These are phyloP conservation scores for Coemansia umbellata DNA, from an alignment of 192 early-diverging fungal genomes.

Conservation along the genomic window DNA sequence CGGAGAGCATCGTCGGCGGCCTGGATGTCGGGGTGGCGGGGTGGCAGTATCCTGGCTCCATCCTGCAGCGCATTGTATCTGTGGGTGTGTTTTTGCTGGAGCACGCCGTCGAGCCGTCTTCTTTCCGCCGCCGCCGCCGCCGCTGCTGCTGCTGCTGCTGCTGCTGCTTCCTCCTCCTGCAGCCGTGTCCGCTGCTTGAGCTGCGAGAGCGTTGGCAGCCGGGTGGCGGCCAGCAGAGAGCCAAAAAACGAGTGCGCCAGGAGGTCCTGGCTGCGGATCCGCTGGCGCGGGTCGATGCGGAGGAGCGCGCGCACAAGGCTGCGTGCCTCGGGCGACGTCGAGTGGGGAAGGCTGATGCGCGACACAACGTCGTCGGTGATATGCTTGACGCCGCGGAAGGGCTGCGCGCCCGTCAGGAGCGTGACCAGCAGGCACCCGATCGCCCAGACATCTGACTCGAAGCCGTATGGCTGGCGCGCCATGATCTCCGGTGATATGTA, in stretches of 20 bases:
- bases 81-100: too few species aligned
- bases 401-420: slow-evolving; percentile 65
- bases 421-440: slow-evolving; percentile 74
- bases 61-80: background rate
- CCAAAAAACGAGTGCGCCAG: slow-evolving; percentile 58
- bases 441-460: slow-evolving; percentile 72
- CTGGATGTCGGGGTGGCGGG: background rate
- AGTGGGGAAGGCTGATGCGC: slow-evolving; percentile 50
- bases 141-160: background rate
- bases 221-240: slow-evolving; percentile 6
- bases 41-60: background rate
- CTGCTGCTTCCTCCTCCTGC: background rate
- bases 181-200: too few species aligned
- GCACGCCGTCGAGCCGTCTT: too few species aligned
- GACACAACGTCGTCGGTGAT: slow-evolving; percentile 52
- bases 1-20: background rate
- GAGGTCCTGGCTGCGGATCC: slow-evolving; percentile 51
- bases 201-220: slow-evolving; percentile 9
- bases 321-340: slow-evolving; percentile 51
- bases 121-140: background rate
- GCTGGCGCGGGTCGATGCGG: slow-evolving; percentile 55
- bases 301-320: slow-evolving; percentile 57
- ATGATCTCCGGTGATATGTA: slow-evolving; percentile 79
- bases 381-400: slow-evolving; percentile 53
- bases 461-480: slow-evolving; percentile 65